Base-by-base conservation (phyloP, 768 basidiomycete species). In the Melanogaster broomeanus region DNA sequence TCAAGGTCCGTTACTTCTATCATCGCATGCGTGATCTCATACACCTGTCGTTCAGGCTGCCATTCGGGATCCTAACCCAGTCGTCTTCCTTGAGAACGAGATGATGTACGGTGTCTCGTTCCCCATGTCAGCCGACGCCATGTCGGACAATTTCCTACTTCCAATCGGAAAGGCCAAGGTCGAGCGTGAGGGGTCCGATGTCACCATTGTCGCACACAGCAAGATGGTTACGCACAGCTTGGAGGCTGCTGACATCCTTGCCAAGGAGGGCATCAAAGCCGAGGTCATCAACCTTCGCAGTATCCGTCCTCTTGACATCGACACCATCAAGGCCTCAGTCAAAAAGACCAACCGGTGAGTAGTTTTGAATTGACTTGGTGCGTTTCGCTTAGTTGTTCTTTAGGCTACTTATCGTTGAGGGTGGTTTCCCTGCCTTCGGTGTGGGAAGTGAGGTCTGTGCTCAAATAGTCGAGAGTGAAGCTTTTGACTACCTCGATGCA, bases 31-130 rank as follows among this genome's bases (percentile, higher is more conserved):
- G 5, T 34, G 10, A 24, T 40, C 42, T 58, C 22, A 43, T 12
- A 12, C 27, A 27, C 40, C 35, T 19, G 9, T 48, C 37, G 22
- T 34, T 16, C 55, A 95, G 93, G 73, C 93, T 56, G 97, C 97
- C 35, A 98, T 99, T 66, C 91, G 97, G 34, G 97, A 99, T 72
- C 95, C 95, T 48, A 98, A 96, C 77, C 94, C 94, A 13, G 90
- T 98, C 61, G 94, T 98, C 60, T 94, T 99, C 82, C 88, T 99
- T 46, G 97, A 99, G 71, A 99, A 99, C 74, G 97, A 99, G 73
- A 93, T 99, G 84, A 73, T 99, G 69, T 99, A 99, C 76, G 97
- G 97, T 73, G 85, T 94, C 57, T 83, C 88, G 31, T 99, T 98
- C 88, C 94, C 95, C 44, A 88, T 98, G 87, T 93, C 93, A 24